Conservation (phyloP, 2,329 filamentous ascomycete species). For the Graphilbum fragrans region DNA sequence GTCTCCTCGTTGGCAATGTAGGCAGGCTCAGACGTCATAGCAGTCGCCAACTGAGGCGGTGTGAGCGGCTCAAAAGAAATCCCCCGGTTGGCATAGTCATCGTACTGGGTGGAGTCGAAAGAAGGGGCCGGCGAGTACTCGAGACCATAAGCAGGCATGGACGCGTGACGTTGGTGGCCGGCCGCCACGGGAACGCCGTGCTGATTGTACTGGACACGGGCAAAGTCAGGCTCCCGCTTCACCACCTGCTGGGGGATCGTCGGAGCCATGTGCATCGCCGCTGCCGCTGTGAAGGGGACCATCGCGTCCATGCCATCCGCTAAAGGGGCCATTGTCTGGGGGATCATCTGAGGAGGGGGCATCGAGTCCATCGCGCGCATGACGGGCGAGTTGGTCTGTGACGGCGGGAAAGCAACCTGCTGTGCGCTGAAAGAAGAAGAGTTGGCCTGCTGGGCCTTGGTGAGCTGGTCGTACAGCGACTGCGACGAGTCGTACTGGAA, state of each 20-base stretch:
- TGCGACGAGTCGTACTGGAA: conserved; percentile 99
- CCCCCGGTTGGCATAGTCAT: conserved; percentile 93
- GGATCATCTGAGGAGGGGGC: conserved; percentile 56
- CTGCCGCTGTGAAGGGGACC: conserved; percentile 42
- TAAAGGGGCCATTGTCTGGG: conserved; percentile 41
- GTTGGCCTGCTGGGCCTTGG: conserved; percentile 97
- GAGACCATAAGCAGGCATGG: conserved; percentile 91
- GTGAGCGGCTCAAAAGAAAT: conserved; percentile 96
- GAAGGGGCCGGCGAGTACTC: conserved; percentile 97
- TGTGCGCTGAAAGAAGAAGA: conserved; percentile 91
- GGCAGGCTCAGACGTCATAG: conserved; percentile 74
- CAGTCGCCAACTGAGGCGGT: conserved; percentile 79
- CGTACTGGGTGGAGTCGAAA: conserved; percentile 96
- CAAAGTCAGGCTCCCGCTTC: conserved; percentile 82
- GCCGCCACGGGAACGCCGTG: conserved; percentile 77
- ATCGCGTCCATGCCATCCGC: conserved; percentile 59
- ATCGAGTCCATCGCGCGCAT: conserved; percentile 87
- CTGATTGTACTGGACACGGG: conserved; percentile 77
- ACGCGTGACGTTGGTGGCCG: conserved; percentile 83
- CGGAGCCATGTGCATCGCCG: conserved; percentile 57
- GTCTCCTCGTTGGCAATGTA: conserved; percentile 99
- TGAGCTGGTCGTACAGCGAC: conserved; percentile 97
- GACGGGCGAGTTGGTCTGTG: conserved; percentile 77
- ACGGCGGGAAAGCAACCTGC: conserved; percentile 53
- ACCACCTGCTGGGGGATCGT: conserved; percentile 60